These are phyloP conservation scores for Gentiana macrophylla DNA, from an alignment of 257 asterid species.

Conservation along the genomic window DNA sequence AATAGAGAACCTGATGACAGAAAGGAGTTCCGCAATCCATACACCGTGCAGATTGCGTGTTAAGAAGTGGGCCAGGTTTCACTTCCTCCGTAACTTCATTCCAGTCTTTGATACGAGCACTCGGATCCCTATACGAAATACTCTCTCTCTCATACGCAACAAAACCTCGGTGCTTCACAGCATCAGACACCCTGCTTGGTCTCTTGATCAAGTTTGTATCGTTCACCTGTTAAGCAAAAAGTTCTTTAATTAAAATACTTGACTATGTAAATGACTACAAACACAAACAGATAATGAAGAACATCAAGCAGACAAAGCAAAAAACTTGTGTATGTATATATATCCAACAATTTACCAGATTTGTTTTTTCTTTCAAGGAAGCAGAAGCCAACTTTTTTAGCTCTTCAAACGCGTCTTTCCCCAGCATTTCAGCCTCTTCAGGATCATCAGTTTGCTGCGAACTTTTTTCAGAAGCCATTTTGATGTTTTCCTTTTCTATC, in stretches of 20 bases:
- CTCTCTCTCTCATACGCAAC: slow-evolving; percentile 90
- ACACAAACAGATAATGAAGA: not conserved
- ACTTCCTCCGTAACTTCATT: slow-evolving; percentile 78
- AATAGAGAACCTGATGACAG: slow-evolving; percentile 63
- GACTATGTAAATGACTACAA: not conserved
- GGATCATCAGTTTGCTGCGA: slow-evolving; percentile 50
- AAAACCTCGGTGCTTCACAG: slow-evolving; percentile 84
- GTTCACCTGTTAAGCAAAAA: slow-evolving; percentile 41
- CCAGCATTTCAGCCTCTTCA: slow-evolving; percentile 54
- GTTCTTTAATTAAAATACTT: not conserved
- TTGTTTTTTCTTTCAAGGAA: slow-evolving; percentile 21
- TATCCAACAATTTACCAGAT: slow-evolving; percentile 31
- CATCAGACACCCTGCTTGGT: slow-evolving; percentile 63
- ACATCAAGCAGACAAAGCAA: not conserved
- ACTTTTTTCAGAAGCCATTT: slow-evolving; percentile 40
- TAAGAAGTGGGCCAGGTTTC: slow-evolving; percentile 83
- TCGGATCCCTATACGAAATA: slow-evolving; percentile 75
- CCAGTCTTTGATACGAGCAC: slow-evolving; percentile 77
- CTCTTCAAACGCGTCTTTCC: slow-evolving; percentile 91
- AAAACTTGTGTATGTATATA: not conserved
- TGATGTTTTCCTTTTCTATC: slow-evolving; percentile 41
- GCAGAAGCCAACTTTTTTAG: slow-evolving; percentile 69
- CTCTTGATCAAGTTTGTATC: slow-evolving; percentile 33
- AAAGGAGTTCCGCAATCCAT: slow-evolving; percentile 99
- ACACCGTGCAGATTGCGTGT: slow-evolving; percentile 97